Evolutionary conservation across 78 protist species (phyloP), one percentile per base, ranked within the genome.

Genomic region (Emiliania huxleyi): DNA sequence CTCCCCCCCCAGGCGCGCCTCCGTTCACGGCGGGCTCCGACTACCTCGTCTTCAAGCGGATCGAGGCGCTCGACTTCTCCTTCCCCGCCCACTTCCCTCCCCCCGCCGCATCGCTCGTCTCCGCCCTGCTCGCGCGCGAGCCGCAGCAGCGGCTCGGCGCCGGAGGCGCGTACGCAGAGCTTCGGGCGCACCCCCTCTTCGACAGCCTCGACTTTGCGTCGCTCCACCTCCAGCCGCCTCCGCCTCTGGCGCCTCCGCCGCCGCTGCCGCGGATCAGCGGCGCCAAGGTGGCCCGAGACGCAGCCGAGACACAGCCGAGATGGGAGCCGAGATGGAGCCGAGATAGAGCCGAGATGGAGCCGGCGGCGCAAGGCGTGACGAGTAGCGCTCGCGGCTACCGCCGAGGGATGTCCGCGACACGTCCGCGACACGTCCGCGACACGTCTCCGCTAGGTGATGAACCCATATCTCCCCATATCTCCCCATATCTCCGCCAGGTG

Each of bases 1-100:
- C n/a, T n/a, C n/a, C n/a, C n/a, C n/a, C n/a, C n/a, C n/a, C n/a
- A n/a, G n/a, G n/a, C n/a, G 44, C 48, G 83, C 87, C 85, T 40
- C 85, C 85, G 3, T 77, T 77, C 46, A 35, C 37, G 2, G 96
- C 88, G 1, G 94, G 40, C 35, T 93, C 93, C 38, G 97, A 96
- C 44, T 96, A 96, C 46, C 96, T 94, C 69, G 96, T 95, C 4
- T 97, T 98, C 90, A 93, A 95, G 89, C 44, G 90, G 52, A 97
- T 97, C 89, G 55, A 83, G 23, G 40, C 46, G 69, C 79, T 94
- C 43, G 81, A 71, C 42, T 37, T 19, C 37, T 71, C 45, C 81
- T n/a, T n/a, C 21, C 81, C 81, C 37, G 45, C 3, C 18, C 19
- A 3, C n/a, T 35, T 71, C 42, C 42, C 81, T 4, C n/a, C 3